Conservation (phyloP, 2,329 filamentous ascomycete genomes). For the Raffaelea ambrosiae region DNA sequence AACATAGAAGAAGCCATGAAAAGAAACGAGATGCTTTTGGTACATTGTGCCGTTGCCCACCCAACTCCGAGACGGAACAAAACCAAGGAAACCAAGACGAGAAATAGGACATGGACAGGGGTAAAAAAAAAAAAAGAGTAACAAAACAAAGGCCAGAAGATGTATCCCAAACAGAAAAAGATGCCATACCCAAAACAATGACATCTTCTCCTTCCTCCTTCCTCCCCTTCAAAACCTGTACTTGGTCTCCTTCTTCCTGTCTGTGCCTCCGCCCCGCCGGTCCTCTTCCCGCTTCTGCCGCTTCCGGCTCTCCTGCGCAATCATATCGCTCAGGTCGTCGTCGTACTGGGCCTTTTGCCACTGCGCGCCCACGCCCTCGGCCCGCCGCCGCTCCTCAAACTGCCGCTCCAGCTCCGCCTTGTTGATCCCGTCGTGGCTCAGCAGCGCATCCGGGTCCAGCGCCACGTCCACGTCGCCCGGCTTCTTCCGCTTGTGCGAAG, state of each 20-base stretch:
- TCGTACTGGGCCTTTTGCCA: slow-evolving; percentile 53
- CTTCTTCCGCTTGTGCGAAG: slow-evolving; percentile 83
- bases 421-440: slow-evolving; percentile 64
- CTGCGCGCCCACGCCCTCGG: slow-evolving; percentile 58
- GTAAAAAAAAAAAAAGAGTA: neutral
- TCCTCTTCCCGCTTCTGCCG: slow-evolving; percentile 82
- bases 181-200: neutral
- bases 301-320: slow-evolving; percentile 87
- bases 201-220: neutral
- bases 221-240: slow-evolving; percentile 32
- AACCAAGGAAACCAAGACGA: neutral
- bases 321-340: slow-evolving; percentile 92
- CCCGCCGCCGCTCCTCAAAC: slow-evolving; percentile 65
- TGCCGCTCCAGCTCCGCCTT: slow-evolving; percentile 75
- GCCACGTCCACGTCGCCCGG: slow-evolving; percentile 91
- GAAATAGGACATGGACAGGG: neutral
- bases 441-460: slow-evolving; percentile 75
- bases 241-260: slow-evolving; percentile 52
- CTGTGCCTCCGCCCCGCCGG: slow-evolving; percentile 45
- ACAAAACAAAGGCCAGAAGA: neutral
- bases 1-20: neutral
- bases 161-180: too few species aligned
- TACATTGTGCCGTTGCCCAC: too few species aligned
- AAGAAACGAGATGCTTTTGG: neutral
- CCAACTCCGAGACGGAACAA: too few species aligned